Percentiles rank a stretch among this genome's conserved stretches.
These are phyloP conservation scores for Cnidoscolus chayamansa DNA, from an alignment of 441 rosid genomes.

Conservation along the genomic window DNA sequence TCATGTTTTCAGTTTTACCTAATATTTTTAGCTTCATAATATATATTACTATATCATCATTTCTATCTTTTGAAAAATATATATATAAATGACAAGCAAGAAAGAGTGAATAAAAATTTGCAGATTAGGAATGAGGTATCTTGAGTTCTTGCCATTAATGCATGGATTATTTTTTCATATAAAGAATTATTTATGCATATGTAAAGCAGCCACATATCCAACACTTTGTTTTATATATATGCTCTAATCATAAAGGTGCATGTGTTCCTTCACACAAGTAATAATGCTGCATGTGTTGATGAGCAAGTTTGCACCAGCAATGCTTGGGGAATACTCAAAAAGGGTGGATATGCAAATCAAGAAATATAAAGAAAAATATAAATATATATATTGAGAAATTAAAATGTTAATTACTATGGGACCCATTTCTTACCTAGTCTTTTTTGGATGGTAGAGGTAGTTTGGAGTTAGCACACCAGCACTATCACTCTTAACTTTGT, in stretches of 20 bases:
- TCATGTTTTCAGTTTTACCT: too few relatives aligned
- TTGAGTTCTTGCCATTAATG: constrained; percentile 6
- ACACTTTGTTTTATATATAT: not conserved
- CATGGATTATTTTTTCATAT: not conserved
- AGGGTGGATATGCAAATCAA: not conserved
- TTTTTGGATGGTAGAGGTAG: constrained; percentile 13
- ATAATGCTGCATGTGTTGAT: constrained; percentile 32
- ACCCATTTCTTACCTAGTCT: constrained; percentile 8
- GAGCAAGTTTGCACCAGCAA: constrained; percentile 35
- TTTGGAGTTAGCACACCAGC: constrained; percentile 27
- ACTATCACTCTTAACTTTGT: constrained; percentile 10
- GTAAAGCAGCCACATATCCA: not conserved
- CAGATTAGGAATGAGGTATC: not conserved
- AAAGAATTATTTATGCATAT: too few relatives aligned
- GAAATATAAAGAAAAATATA: not conserved
- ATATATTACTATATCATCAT: too few relatives aligned
- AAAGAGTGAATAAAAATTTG: not conserved
- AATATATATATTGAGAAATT: not conserved
- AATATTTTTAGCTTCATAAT: too few relatives aligned
- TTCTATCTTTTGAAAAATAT: too few relatives aligned
- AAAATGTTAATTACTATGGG: constrained; percentile 4
- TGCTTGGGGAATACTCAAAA: constrained; percentile 37
- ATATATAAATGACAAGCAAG: not conserved
- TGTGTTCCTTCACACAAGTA: constrained; percentile 27
- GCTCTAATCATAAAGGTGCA: constrained; percentile 25